Evolutionary conservation across 805 yeast species (phyloP).

Genomic region (Myxozyma melibiosi): DNA sequence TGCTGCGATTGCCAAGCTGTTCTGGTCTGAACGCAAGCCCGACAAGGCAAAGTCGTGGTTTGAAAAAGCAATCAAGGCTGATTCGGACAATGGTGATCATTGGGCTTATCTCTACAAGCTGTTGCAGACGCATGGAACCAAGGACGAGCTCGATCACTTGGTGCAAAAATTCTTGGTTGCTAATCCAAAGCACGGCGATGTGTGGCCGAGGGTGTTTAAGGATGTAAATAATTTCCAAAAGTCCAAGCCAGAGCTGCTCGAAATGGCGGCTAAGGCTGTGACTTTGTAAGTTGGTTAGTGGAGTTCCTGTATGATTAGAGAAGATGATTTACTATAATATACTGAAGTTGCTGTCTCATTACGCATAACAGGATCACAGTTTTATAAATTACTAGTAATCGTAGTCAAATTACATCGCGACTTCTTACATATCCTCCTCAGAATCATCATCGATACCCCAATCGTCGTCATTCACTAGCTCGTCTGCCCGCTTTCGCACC

Average conservation of each 20-base stretch:
- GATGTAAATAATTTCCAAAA: constrained; percentile 51
- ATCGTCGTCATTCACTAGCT: constrained; percentile 38
- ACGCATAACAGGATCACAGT: not conserved
- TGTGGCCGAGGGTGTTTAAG: constrained; percentile 60
- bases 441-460: constrained; percentile 29
- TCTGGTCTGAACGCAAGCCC: constrained; percentile 66
- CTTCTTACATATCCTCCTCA: not conserved
- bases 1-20: constrained; percentile 63
- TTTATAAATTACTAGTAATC: not conserved
- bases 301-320: not conserved
- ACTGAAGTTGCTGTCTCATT: not conserved
- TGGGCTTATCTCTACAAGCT: constrained; percentile 68
- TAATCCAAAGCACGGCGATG: constrained; percentile 63
- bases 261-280: constrained; percentile 6
- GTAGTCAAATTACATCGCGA: not conserved
- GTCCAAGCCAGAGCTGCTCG: constrained; percentile 47
- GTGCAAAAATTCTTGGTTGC: constrained; percentile 46
- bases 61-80: constrained; percentile 62
- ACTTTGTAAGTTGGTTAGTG: not conserved
- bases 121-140: constrained; percentile 38
- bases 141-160: constrained; percentile 44
- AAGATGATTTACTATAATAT: not conserved
- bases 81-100: constrained; percentile 67
- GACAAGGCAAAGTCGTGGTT: constrained; percentile 73
- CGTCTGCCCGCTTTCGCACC: constrained; percentile 73